Base-by-base conservation (phyloP, 1,139 yeast genomes). In the Suhomyces kunorum region DNA sequence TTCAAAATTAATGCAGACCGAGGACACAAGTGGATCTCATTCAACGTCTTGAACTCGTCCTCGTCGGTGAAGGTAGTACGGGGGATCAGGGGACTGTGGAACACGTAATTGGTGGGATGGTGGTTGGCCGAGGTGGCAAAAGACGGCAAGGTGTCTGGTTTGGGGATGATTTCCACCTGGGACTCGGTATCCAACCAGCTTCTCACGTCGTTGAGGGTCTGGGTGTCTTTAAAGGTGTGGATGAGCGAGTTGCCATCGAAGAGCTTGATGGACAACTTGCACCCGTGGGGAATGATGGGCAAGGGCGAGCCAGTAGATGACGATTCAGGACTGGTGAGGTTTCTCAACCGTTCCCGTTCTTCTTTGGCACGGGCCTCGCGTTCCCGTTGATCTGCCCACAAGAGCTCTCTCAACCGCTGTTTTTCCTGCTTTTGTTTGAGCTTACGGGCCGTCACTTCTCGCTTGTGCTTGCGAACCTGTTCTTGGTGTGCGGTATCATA, bases 1-100 rank as follows among this genome's bases (percentile, higher is more conserved):
- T 81, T 81, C 45, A 85, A 64, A 27, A 82, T 78, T 34, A 85
- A 60, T 0, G 83, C 86, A 11, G 88, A 80, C 38, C 90, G 67
- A 1, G 94, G 92, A 11, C 73, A 63, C 41, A 85, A 64, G 7
- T 72, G 78, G 36, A 85, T 64, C 5, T 66, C 71, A 17, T 51
- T 55, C 32, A 85, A 64, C 4, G 76, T 58, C 36, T 56, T 56
- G 40, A 70, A 66, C 53, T 83, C 89, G 39, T 82, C 83, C 7
- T 71, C 66, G 11, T 73, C 78, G 2, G 73, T 63, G 45, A 54
- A 70, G 0, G 74, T 66, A 9, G 54, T 50, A 18, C 75, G 52
- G 3, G 73, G 73, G 5, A 68, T 49, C 6, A 54, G 54, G 1
- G 76, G 74, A 34, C 64, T 55, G 47, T 66, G 71, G 47, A 71